Base-by-base conservation (phyloP, 345 rosid genomes). In the Erucastrum elatum region DNA sequence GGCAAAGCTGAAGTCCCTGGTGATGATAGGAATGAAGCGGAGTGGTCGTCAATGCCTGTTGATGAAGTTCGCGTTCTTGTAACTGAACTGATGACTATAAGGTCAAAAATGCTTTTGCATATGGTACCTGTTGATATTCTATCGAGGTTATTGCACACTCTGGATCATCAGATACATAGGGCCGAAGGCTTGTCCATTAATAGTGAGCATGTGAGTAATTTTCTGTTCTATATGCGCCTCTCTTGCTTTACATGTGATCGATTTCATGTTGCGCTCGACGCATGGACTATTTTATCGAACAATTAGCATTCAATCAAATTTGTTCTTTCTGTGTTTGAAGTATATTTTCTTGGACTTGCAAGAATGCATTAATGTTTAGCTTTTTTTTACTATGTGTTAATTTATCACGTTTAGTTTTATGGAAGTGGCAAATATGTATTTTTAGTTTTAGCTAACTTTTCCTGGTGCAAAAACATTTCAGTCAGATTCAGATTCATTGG, bases 141-240 rank as follows among this genome's bases (percentile, higher is more conserved):
- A 69, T 84, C 91, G 64, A 89, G 89, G 81, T 77, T 90, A 66
- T 82, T 95, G 71, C 86, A 77, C 81, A 86, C 90, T 78, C 87
- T 95, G 33, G 99, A 95, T 86, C 91, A 88, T 84, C 99, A 95
- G 83, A 95, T 95, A 82, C 99, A 95, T 85, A 90, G 92, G 74
- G 99, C 98, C 67, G 98, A 93, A 84, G 99, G 99, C 71, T 85
- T 93, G 71, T 90, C 97, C 7, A 56, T 93, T 58, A 84, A 82
- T 79, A 89, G 68, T 77, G 94, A 93, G 46, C 87, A 85, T 80
- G 84, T 81, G 75, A 76, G 99, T 95, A 82, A 87, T 87, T 72
- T 65, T 60, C 5, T 46, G 16, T 46, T 44, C 15, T 66, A 37
- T 41, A 29, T 53, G 25, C 34, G 12, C 49, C 30, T 64, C 33